These are phyloP conservation scores for Cyclocybe cylindracea DNA, from an alignment of 768 basidiomycete species.

Conservation along the genomic window DNA sequence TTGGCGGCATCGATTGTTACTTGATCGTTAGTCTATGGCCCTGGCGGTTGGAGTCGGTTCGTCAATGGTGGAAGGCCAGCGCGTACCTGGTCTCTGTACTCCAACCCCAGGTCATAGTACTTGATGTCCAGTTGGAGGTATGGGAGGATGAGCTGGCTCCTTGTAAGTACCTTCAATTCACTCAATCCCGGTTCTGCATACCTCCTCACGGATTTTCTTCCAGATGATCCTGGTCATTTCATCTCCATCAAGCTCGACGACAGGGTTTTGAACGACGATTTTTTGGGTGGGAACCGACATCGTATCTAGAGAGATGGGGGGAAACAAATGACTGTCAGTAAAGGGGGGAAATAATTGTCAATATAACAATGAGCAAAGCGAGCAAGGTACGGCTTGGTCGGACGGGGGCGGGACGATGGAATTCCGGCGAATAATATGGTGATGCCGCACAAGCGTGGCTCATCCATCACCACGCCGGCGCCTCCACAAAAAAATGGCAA, in stretches of 20 bases:
- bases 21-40: constrained; percentile 80
- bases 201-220: constrained; percentile 97
- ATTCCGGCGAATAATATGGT: not conserved
- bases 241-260: constrained; percentile 95
- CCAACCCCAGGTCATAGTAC: constrained; percentile 96
- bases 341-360: not conserved
- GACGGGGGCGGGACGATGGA: constrained; percentile 14
- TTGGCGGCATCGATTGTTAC: constrained; percentile 93
- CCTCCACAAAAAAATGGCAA: no score
- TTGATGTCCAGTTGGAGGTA: constrained; percentile 96
- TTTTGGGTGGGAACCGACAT: constrained; percentile 44
- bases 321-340: constrained; percentile 2
- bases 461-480: no score
- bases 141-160: constrained; percentile 83
- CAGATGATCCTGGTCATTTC: constrained; percentile 99
- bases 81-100: constrained; percentile 83
- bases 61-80: not conserved
- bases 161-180: not conserved
- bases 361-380: not conserved
- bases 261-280: constrained; percentile 84
- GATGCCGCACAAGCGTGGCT: no score
- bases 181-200: constrained; percentile 31
- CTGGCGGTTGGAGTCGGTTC: not conserved
- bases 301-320: constrained; percentile 11
- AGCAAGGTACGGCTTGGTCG: constrained; percentile 2